phyloP scores from a whole-genome alignment of 108 stramenopile genomes.

The Nitzschia sp. region DNA sequence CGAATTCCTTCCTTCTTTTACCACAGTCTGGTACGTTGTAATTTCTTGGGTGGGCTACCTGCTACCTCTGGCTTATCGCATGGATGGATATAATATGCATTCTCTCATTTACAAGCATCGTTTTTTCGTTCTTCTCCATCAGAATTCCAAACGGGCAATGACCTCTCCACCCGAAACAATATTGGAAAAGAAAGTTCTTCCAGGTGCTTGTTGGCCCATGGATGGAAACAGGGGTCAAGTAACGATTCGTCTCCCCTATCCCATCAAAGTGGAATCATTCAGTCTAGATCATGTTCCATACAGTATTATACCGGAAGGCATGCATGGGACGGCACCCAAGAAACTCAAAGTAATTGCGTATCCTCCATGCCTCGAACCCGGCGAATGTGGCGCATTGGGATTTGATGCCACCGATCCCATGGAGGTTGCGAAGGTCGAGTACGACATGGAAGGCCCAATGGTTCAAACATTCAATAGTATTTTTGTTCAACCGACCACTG shows the following conservation, averaged over 20 bases:
- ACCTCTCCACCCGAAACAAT: slow-evolving; percentile 49
- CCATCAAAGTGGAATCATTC: slow-evolving; percentile 55
- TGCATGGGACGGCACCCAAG: slow-evolving; percentile 59
- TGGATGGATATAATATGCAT: not conserved
- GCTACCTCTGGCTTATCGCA: not conserved
- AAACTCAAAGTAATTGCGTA: slow-evolving; percentile 58
- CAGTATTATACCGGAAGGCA: slow-evolving; percentile 23
- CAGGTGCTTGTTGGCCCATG: slow-evolving; percentile 69
- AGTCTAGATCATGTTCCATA: slow-evolving; percentile 61
- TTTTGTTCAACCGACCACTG: not conserved
- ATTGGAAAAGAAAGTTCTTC: slow-evolving; percentile 33
- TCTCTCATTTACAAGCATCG: too few species aligned
- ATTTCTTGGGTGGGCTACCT: too few species aligned
- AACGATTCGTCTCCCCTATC: slow-evolving; percentile 50
- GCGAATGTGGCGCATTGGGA: slow-evolving; percentile 37
- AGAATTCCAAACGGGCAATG: slow-evolving; percentile 21
- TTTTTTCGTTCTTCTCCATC: slow-evolving; percentile 3
- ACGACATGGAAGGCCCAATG: slow-evolving; percentile 37
- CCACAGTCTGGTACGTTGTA: slow-evolving; percentile 51
- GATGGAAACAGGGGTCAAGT: slow-evolving; percentile 48
- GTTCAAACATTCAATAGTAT: slow-evolving; percentile 44
- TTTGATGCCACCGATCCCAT: slow-evolving; percentile 61
- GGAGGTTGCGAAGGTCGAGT: slow-evolving; percentile 50
- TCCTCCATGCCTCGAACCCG: slow-evolving; percentile 48
- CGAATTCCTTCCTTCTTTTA: slow-evolving; percentile 49